Evolutionary conservation across 805 yeast species (phyloP), one percentile per base, ranked within the genome.

Genomic region (Saturnispora gosingensis): DNA sequence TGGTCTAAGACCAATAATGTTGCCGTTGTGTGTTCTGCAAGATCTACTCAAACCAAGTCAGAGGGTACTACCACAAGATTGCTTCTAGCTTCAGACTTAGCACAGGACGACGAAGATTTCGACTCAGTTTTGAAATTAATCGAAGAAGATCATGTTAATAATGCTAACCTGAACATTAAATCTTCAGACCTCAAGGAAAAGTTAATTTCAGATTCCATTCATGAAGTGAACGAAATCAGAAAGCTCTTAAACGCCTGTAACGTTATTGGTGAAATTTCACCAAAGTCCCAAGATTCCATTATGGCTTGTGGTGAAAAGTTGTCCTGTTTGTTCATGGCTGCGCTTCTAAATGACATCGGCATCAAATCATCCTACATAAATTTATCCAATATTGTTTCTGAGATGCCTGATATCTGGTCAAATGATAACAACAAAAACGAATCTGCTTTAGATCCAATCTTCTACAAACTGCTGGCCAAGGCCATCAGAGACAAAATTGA

Each of bases 21-120:
- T 15, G 97, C 95, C 2, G 95, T 91, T 24, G 99, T 93, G 3
- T 93, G 99, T 67, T 85, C 95, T 34, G 99, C 99, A 3, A 78
- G 99, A 58, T 88, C 97, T 13, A 82, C 96, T 1, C 77, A 85
- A 55, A 85, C 96, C 39, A 93, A 93, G 65, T 81, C 88, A 22
- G 97, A 91, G 66, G 99, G 99, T 48, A 93, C 99, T 44, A 93
- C 99, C 5, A 85, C 95, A 3, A 72, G 98, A 57, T 73, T 93
- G 24, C 68, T 93, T 40, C 69, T 75, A 43, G 87, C 97, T n/a
- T 91, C 97, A 16, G 97, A 90, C 53, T 62, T 78, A 42, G 88
- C 91, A 1, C 69, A 81, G 1, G 76, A 80, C 51, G 81, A 80
- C 56, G 67, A 60, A 5, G 67, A 60, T 45, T 88, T 77, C 64